phyloP scores from a whole-genome alignment of 2,329 filamentous ascomycete genomes.

The Cytospora paraplurivora region DNA sequence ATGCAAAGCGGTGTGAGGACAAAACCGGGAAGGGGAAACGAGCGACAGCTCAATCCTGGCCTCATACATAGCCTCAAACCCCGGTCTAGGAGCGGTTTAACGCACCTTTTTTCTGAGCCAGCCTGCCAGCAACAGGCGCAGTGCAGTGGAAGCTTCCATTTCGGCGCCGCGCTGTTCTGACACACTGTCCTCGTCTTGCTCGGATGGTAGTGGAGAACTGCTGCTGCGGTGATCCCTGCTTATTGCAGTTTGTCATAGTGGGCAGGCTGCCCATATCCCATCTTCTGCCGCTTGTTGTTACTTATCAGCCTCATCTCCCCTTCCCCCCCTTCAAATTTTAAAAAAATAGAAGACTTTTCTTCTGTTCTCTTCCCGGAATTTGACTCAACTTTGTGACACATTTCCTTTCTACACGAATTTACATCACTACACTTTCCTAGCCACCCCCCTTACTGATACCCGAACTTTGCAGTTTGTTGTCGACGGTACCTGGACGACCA shows the following conservation, averaged over 20 bases:
- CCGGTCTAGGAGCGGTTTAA: no score
- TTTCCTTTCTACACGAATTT: neutral
- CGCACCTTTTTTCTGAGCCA: neutral
- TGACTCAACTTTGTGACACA: constrained; percentile 8
- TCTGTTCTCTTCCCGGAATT: constrained; percentile 10
- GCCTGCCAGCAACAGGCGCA: constrained; percentile 10
- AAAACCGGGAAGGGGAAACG: neutral
- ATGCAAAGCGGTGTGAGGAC: neutral
- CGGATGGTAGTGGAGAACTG: constrained; percentile 13
- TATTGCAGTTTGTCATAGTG: constrained; percentile 12
- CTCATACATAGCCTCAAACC: neutral
- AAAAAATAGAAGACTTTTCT: neutral
- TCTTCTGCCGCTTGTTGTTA: constrained; percentile 13
- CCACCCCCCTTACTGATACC: constrained; percentile 31
- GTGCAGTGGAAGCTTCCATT: constrained; percentile 9
- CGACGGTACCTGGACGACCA: constrained; percentile 86
- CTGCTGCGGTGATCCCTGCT: constrained; percentile 24
- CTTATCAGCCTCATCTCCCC: constrained; percentile 21
- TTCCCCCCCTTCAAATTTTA: neutral
- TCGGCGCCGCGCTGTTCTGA: constrained; percentile 15
- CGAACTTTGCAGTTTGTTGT: constrained; percentile 76
- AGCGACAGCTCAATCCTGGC: neutral
- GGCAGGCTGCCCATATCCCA: constrained; percentile 9
- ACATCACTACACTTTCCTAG: neutral
- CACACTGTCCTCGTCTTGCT: constrained; percentile 22